phyloP scores from a whole-genome alignment of 2,329 filamentous ascomycete genomes.

The Aspergillus sp. region DNA sequence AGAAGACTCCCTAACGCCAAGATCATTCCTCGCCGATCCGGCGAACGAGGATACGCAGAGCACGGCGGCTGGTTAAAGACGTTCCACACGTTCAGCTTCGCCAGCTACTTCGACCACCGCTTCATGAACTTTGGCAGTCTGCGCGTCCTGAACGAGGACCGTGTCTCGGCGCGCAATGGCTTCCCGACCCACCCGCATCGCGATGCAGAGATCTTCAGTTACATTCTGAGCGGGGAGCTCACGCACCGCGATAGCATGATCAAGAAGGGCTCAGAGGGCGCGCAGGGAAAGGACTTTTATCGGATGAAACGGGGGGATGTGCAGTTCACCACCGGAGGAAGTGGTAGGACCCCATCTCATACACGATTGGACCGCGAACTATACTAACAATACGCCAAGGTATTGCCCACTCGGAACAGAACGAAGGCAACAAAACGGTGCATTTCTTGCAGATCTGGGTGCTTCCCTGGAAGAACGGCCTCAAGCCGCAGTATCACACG shows the following conservation, averaged over 20 bases:
- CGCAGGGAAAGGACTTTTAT: slow-evolving; percentile 62
- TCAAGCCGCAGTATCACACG: slow-evolving; percentile 75
- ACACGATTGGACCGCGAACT: slow-evolving; percentile 2
- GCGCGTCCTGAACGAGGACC: slow-evolving; percentile 85
- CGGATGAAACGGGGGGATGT: slow-evolving; percentile 76
- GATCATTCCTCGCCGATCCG: slow-evolving; percentile 71
- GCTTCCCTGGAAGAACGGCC: slow-evolving; percentile 69
- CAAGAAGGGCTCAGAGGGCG: slow-evolving; percentile 62
- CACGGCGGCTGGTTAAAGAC: slow-evolving; percentile 86
- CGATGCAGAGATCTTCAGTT: slow-evolving; percentile 87
- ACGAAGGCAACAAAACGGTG: slow-evolving; percentile 68
- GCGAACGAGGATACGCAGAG: slow-evolving; percentile 70
- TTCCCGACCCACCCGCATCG: slow-evolving; percentile 84
- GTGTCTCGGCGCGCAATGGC: slow-evolving; percentile 68
- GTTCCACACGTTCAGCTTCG: slow-evolving; percentile 84
- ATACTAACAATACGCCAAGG: slow-evolving; percentile 29
- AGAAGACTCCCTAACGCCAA: slow-evolving; percentile 65
- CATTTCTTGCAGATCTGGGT: slow-evolving; percentile 92
- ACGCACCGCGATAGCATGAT: slow-evolving; percentile 87
- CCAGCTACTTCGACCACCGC: slow-evolving; percentile 64
- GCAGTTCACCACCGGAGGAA: slow-evolving; percentile 87
- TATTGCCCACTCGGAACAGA: slow-evolving; percentile 79
- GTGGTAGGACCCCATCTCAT: slow-evolving; percentile 44
- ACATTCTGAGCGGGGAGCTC: slow-evolving; percentile 80
- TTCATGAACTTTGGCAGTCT: slow-evolving; percentile 71